phyloP scores from a whole-genome alignment of 1,284 basidiomycete species.

The Leucoagaricus sp. region DNA sequence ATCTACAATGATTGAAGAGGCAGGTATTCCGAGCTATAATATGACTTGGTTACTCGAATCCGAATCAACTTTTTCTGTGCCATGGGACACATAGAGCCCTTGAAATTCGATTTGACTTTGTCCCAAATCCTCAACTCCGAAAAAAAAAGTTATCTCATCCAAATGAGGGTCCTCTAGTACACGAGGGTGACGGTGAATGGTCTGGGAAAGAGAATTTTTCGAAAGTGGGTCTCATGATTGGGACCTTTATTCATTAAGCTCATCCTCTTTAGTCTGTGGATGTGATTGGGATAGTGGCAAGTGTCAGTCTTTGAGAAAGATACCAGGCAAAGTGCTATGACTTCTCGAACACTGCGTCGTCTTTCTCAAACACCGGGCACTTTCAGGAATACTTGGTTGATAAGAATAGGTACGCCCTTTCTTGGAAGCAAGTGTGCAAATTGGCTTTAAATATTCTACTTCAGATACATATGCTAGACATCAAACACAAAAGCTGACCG shows the following conservation, averaged over 20 bases:
- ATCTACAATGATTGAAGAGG: neutral
- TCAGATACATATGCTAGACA: no score
- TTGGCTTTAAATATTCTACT: no score
- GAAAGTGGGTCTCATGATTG: no score
- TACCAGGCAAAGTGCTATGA: no score
- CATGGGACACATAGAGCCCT: neutral
- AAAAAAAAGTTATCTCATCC: neutral
- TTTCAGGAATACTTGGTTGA: no score
- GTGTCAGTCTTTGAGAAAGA: neutral
- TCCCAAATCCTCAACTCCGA: neutral
- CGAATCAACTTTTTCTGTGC: neutral
- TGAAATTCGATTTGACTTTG: neutral
- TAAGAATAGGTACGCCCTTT: no score
- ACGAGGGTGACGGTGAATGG: neutral
- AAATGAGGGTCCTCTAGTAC: neutral
- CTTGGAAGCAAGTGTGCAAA: no score
- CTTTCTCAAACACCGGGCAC: no score
- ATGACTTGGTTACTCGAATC: no score
- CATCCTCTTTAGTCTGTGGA: neutral
- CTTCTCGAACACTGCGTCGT: no score
- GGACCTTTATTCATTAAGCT: neutral
- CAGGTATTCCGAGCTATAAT: neutral
- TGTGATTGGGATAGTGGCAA: neutral
- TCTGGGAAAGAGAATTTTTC: neutral
- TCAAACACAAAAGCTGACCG: no score